Conservation (phyloP, 176 grass and related monocot species). For the Triticum aestivum region IWGSC_CS_RefSeq_v2.1 NC_057807.1:290537032-290537531, state of each 20-base stretch:
- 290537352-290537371: slow-evolving; percentile 95
- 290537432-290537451: slow-evolving; percentile 72
- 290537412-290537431: slow-evolving; percentile 59
- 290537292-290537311: slow-evolving; percentile 67
- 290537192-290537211: not conserved
- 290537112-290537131: not conserved
- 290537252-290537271: slow-evolving; percentile 76
- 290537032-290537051: not conserved
- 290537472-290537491: slow-evolving; percentile 82
- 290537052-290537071: slow-evolving; percentile 6
- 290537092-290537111: not conserved
- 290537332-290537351: slow-evolving; percentile 74
- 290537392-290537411: slow-evolving; percentile 78
- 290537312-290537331: slow-evolving; percentile 53
- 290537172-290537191: not conserved
- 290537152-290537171: not conserved
- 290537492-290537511: slow-evolving; percentile 98
- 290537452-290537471: slow-evolving; percentile 78
- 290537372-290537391: slow-evolving; percentile 79
- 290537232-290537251: slow-evolving; percentile 82
- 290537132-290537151: not conserved
- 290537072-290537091: not conserved
- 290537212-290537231: not conserved
- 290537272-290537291: slow-evolving; percentile 74
- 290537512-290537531: slow-evolving; percentile 72